phyloP scores from a whole-genome alignment of 2,329 filamentous ascomycete genomes.

The Paramyrothecium roridum region DNA sequence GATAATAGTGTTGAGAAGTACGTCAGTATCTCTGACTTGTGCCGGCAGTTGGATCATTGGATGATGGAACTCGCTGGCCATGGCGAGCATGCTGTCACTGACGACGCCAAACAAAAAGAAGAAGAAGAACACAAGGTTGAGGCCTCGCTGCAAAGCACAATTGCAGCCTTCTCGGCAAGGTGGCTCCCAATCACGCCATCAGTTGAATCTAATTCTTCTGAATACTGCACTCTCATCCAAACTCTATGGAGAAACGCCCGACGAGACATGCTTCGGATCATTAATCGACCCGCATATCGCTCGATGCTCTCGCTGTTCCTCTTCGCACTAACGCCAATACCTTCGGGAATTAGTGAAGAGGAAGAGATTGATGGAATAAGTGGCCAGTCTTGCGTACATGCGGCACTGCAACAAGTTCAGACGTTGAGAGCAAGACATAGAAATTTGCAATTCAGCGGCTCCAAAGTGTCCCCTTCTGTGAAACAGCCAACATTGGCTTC shows the following conservation, averaged over 20 bases:
- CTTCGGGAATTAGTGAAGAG: conserved; percentile 33
- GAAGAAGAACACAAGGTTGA: conserved; percentile 18
- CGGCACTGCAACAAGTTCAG: conserved; percentile 37
- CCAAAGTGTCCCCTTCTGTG: conserved; percentile 28
- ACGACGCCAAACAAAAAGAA: conserved; percentile 6
- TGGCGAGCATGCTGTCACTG: neutral
- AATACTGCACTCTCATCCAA: conserved; percentile 12
- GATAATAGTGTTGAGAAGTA: conserved; percentile 20
- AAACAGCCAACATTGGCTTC: conserved; percentile 14
- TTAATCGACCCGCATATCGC: conserved; percentile 36
- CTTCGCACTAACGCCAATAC: conserved; percentile 36
- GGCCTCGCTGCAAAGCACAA: conserved; percentile 19
- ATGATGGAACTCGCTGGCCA: conserved; percentile 23
- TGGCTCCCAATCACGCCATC: conserved; percentile 22
- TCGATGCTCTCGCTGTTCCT: conserved; percentile 36
- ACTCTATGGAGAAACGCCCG: conserved; percentile 31
- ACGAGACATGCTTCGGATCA: conserved; percentile 34
- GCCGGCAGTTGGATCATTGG: conserved; percentile 27
- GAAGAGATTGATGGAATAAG: conserved; percentile 36
- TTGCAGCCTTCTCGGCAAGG: conserved; percentile 22
- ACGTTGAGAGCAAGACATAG: conserved; percentile 32
- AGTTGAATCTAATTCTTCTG: neutral
- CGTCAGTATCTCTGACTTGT: conserved; percentile 25
- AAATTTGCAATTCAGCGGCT: conserved; percentile 35
- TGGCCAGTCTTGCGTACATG: conserved; percentile 35